Conservation (phyloP, 1,284 basidiomycete genomes). For the Leccinum variabile region DNA sequence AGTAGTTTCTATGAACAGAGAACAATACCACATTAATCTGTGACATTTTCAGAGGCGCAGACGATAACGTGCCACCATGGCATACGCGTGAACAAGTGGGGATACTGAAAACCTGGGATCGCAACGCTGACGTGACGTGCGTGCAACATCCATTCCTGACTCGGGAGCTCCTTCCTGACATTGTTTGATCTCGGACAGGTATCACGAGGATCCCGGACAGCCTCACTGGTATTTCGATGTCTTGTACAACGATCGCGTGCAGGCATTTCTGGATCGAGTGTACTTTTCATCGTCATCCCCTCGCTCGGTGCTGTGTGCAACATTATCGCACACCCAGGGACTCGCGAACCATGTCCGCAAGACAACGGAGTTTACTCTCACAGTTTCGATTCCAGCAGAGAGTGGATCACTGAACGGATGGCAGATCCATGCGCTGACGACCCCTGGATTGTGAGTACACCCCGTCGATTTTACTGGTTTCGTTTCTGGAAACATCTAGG, state of each 20-base stretch:
- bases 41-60: slow-evolving; percentile 50
- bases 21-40: neutral
- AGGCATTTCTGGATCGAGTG: slow-evolving; percentile 50
- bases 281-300: slow-evolving; percentile 19
- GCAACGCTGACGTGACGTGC: slow-evolving; percentile 53
- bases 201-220: slow-evolving; percentile 60
- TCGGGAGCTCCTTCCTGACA: neutral
- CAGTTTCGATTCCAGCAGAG: slow-evolving; percentile 62
- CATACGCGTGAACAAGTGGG: slow-evolving; percentile 67
- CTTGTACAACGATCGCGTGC: slow-evolving; percentile 55
- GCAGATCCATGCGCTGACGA: slow-evolving; percentile 50
- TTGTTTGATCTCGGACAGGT: slow-evolving; percentile 38
- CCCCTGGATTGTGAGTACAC: slow-evolving; percentile 58
- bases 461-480: neutral
- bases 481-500: slow-evolving; percentile 13
- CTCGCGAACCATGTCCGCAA: neutral
- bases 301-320: neutral
- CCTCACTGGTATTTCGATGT: slow-evolving; percentile 72
- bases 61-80: slow-evolving; percentile 82
- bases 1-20: slow-evolving; percentile 21
- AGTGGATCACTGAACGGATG: slow-evolving; percentile 68
- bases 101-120: slow-evolving; percentile 55
- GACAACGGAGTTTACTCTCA: slow-evolving; percentile 56
- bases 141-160: slow-evolving; percentile 23
- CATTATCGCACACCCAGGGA: neutral